A percentile compares a stretch with the other conserved stretches of the same genome.
These are phyloP conservation scores for Castanea mollissima DNA, from an alignment of 306 rosid species.

Conservation along the genomic window DNA sequence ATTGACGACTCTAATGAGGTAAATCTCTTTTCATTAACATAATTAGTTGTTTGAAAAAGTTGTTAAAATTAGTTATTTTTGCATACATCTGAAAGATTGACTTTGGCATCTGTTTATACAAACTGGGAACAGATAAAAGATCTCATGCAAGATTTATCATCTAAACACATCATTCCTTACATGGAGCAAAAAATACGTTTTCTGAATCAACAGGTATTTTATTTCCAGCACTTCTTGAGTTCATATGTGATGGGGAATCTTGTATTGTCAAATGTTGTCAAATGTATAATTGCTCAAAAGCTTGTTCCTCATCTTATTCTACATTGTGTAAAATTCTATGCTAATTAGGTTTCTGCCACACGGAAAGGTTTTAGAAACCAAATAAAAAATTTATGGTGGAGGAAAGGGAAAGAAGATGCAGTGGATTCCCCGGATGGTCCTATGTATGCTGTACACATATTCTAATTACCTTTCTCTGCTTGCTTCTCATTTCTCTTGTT, in stretches of 20 bases:
- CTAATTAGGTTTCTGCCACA: constrained; percentile 78
- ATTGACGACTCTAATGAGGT: constrained; percentile 73
- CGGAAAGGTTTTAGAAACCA: constrained; percentile 95
- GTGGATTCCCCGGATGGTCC: constrained; percentile 76
- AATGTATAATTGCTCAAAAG: background rate
- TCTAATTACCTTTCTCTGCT: constrained; percentile 10
- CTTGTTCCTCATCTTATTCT: constrained; percentile 11
- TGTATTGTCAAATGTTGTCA: constrained; percentile 23
- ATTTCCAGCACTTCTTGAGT: constrained; percentile 9
- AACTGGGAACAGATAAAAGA: constrained; percentile 66
- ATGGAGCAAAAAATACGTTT: constrained; percentile 93
- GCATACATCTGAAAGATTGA: constrained; percentile 32
- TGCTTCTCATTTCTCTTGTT: constrained; percentile 15
- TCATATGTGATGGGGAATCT: constrained; percentile 13
- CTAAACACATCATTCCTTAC: constrained; percentile 84
- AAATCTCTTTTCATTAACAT: constrained; percentile 21
- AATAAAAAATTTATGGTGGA: constrained; percentile 97
- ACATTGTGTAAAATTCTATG: constrained; percentile 22
- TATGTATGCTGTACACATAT: constrained; percentile 47
- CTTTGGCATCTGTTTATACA: constrained; percentile 39
- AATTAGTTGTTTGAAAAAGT: constrained; percentile 20
- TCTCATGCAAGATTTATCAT: constrained; percentile 82
- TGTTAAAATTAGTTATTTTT: constrained; percentile 18
- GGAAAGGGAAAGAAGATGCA: constrained; percentile 94
- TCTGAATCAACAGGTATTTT: constrained; percentile 86